A percentile compares a stretch with the other conserved stretches of the same genome.
These are phyloP conservation scores for Galeopsis tetrahit DNA, from an alignment of 257 asterid species.

Conservation along the genomic window DNA sequence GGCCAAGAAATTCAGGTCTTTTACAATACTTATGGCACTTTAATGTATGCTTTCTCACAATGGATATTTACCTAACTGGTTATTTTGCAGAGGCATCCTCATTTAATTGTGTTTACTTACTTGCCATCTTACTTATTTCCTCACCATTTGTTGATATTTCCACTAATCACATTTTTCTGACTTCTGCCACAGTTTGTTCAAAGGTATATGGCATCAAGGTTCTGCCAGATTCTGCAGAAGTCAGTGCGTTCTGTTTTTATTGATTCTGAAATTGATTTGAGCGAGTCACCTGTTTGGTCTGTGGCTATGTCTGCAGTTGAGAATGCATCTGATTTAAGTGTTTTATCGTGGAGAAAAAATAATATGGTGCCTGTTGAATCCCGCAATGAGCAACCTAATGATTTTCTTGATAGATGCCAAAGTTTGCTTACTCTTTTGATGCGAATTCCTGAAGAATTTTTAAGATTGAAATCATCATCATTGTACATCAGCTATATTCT, in stretches of 20 bases:
- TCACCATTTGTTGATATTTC: conserved; percentile 11
- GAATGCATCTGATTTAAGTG: conserved; percentile 34
- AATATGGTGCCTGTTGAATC: conserved; percentile 39
- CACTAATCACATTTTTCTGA: conserved; percentile 40
- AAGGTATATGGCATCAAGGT: conserved; percentile 77
- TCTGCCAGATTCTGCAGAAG: conserved; percentile 68
- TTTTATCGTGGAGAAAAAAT: conserved; percentile 35
- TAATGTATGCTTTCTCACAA: not conserved
- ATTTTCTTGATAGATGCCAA: conserved; percentile 53
- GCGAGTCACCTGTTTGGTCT: conserved; percentile 62
- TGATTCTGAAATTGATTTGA: conserved; percentile 57
- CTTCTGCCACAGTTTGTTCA: conserved; percentile 65
- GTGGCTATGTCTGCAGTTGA: conserved; percentile 52
- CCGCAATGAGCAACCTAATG: conserved; percentile 41
- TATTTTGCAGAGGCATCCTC: conserved; percentile 14
- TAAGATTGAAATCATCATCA: conserved; percentile 61
- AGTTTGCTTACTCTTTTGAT: conserved; percentile 62
- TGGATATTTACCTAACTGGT: conserved; percentile 17
- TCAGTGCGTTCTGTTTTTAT: conserved; percentile 56
- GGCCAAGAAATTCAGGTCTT: conserved; percentile 23
- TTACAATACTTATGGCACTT: not conserved
- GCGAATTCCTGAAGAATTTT: conserved; percentile 77
- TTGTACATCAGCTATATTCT: conserved; percentile 66
- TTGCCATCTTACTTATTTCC: conserved; percentile 14
- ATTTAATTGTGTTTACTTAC: conserved; percentile 16